A percentile compares a stretch with the other conserved stretches of the same genome.
Conservation (phyloP, 2,329 filamentous ascomycete species). For the Colletotrichum lupini region DNA sequence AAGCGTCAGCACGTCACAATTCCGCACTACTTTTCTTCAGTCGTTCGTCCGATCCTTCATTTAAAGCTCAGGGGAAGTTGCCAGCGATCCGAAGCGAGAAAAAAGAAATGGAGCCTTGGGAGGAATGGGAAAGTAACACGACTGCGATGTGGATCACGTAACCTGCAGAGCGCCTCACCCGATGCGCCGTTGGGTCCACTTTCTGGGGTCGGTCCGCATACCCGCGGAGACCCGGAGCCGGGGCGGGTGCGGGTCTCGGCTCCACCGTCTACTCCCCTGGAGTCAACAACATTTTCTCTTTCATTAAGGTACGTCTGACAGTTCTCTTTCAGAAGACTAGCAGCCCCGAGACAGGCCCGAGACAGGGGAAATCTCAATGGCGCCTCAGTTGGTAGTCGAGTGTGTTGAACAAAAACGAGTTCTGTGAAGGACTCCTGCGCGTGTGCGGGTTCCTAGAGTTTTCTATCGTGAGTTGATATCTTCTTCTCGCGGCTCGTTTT, state of each 20-base stretch:
- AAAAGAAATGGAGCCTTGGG: background rate
- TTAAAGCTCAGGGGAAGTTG: conserved; percentile 11
- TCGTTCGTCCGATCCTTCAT: conserved; percentile 14
- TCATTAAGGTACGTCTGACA: background rate
- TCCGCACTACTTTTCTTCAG: background rate
- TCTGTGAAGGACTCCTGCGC: too few relatives aligned
- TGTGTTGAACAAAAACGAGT: too few relatives aligned
- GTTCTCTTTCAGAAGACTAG: background rate
- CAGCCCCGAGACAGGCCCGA: background rate
- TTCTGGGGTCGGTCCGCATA: background rate
- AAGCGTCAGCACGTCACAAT: background rate
- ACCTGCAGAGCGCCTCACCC: background rate
- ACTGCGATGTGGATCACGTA: conserved; percentile 12
- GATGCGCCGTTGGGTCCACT: background rate
- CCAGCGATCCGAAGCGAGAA: background rate
- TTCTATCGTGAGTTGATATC: too few relatives aligned
- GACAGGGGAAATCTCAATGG: background rate
- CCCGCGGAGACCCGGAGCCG: conserved; percentile 4
- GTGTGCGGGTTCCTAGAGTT: too few relatives aligned
- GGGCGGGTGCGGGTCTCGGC: background rate
- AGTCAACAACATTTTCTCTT: background rate
- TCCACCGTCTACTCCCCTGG: background rate
- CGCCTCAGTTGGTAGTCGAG: background rate
- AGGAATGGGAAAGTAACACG: background rate
- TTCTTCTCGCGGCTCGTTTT: too few relatives aligned